Percentiles rank a stretch among this genome's conserved stretches.
Conservation (phyloP, 2,329 filamentous ascomycete genomes). For the Escovopsis sp. region DNA sequence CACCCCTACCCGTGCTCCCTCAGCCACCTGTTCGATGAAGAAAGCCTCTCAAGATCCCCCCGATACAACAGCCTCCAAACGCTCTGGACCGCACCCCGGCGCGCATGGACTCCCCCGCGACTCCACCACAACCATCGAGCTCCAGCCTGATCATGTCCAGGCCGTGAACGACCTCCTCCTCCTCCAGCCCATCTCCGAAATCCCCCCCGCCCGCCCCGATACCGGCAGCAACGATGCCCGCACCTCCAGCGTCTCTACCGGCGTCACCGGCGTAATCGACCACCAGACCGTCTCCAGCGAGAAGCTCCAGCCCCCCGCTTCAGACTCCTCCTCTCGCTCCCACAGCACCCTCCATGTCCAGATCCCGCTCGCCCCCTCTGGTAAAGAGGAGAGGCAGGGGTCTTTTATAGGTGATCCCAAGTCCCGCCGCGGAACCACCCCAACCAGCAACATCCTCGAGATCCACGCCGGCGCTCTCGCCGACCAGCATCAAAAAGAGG, state of each 20-base stretch:
- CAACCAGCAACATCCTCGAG: too few relatives aligned
- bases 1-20: not conserved
- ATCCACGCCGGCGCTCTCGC: constrained; percentile 5
- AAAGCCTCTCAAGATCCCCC: constrained; percentile 38
- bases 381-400: constrained; percentile 40
- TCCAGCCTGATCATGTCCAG: constrained; percentile 9
- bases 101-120: constrained; percentile 35
- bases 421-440: not conserved
- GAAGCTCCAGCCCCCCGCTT: constrained; percentile 8
- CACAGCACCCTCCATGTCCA: constrained; percentile 6
- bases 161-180: constrained; percentile 4
- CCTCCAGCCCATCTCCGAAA: constrained; percentile 6
- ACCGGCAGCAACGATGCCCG: constrained; percentile 14
- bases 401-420: constrained; percentile 32
- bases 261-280: constrained; percentile 2
- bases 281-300: constrained; percentile 4
- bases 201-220: constrained; percentile 13
- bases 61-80: constrained; percentile 37
- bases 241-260: constrained; percentile 5
- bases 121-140: constrained; percentile 15
- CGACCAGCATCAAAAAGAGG: constrained; percentile 15
- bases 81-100: constrained; percentile 38
- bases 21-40: constrained; percentile 43
- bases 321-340: constrained; percentile 6
- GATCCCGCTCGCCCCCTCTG: constrained; percentile 26